A percentile compares a stretch with the other conserved stretches of the same genome.
phyloP scores from a whole-genome alignment of 257 asterid species.

The Nicotiana tabacum region DNA sequence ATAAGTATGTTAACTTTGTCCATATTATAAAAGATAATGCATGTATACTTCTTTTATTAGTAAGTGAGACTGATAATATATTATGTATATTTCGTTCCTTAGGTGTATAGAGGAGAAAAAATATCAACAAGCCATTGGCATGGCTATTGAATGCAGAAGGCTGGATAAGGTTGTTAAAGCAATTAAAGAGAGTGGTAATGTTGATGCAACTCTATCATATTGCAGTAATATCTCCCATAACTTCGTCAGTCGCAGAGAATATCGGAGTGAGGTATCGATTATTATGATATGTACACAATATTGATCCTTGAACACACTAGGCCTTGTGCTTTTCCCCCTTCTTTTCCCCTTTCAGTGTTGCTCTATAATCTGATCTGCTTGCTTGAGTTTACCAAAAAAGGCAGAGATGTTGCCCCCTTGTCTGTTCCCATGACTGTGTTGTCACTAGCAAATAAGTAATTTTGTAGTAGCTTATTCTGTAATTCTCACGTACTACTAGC shows the following conservation, averaged over 20 bases:
- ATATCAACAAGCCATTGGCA: conserved; percentile 89
- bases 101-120: conserved; percentile 85
- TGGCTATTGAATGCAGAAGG: conserved; percentile 87
- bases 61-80: too few species aligned
- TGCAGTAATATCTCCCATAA: conserved; percentile 77
- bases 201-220: conserved; percentile 66
- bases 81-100: neutral
- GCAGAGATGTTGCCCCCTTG: neutral
- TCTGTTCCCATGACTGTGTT: neutral
- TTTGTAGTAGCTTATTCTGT: neutral
- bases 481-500: neutral
- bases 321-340: neutral
- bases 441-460: neutral
- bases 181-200: conserved; percentile 61
- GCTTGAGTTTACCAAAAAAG: neutral
- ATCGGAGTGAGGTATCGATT: conserved; percentile 69
- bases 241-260: conserved; percentile 73
- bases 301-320: neutral
- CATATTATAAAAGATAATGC: neutral
- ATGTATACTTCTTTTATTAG: neutral
- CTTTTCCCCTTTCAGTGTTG: neutral
- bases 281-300: neutral
- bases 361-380: conserved; percentile 2
- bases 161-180: conserved; percentile 89
- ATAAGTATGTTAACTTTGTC: conserved; percentile 53